Percentiles rank a stretch among this genome's conserved stretches.
Conservation (phyloP, 1,284 basidiomycete species). For the Mycena sp. region DNA sequence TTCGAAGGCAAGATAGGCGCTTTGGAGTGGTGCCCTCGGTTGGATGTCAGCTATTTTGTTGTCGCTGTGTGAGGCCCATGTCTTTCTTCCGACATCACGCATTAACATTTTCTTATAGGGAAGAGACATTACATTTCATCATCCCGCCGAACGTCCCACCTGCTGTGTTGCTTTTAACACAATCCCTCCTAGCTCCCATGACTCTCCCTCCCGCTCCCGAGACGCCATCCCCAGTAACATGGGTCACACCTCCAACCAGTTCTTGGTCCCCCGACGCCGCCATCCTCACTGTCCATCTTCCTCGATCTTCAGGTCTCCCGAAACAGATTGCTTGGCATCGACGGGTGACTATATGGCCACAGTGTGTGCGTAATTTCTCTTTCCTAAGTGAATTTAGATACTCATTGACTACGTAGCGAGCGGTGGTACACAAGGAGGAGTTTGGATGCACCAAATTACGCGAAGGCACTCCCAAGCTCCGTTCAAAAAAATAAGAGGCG, state of each 20-base stretch:
- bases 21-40: constrained; percentile 94
- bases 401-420: constrained; percentile 54
- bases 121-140: constrained; percentile 84
- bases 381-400: constrained; percentile 1
- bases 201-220: constrained; percentile 67
- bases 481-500: constrained; percentile 93
- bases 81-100: constrained; percentile 11
- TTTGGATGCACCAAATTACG: constrained; percentile 96
- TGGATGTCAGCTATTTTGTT: constrained; percentile 84
- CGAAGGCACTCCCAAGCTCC: constrained; percentile 97
- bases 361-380: constrained; percentile 71
- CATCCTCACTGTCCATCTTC: constrained; percentile 68
- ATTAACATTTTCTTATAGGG: constrained; percentile 56
- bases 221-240: constrained; percentile 75
- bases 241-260: constrained; percentile 60
- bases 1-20: constrained; percentile 85
- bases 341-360: constrained; percentile 97
- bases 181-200: constrained; percentile 71
- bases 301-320: constrained; percentile 76
- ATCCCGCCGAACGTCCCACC: constrained; percentile 82
- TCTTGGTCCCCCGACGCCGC: constrained; percentile 60
- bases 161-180: constrained; percentile 67
- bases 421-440: constrained; percentile 72
- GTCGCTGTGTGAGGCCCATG: constrained; percentile 82
- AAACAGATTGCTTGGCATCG: constrained; percentile 94